These are phyloP conservation scores for Stagonosporopsis chrysanthemi DNA, from an alignment of 2,329 filamentous ascomycete species.

Conservation along the genomic window DNA sequence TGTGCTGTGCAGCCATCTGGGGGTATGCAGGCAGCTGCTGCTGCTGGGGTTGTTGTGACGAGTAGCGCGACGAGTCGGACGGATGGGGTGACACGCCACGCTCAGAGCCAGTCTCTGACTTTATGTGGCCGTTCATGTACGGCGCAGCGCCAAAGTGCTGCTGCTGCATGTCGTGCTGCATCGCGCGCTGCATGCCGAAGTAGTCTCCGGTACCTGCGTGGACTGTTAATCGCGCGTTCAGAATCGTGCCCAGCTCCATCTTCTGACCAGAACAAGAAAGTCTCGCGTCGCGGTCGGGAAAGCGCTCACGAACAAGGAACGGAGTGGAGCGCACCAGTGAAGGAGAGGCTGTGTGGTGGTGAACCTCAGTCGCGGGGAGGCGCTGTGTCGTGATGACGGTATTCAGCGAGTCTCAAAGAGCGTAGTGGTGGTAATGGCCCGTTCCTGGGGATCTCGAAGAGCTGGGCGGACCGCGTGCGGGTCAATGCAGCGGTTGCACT, in stretches of 20 bases:
- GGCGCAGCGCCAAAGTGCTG: conserved; percentile 58
- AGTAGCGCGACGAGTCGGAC: conserved; percentile 65
- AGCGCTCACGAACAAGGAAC: conserved; percentile 35
- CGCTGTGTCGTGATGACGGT: conserved; percentile 34
- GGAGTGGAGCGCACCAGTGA: conserved; percentile 46
- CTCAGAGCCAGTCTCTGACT: conserved; percentile 66
- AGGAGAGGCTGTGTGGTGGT: conserved; percentile 32
- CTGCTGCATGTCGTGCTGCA: conserved; percentile 52
- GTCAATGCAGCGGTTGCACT: conserved; percentile 51
- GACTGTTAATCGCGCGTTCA: conserved; percentile 53
- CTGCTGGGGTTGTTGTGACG: conserved; percentile 63
- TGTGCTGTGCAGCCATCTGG: conserved; percentile 58
- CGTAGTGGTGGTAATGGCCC: conserved; percentile 39
- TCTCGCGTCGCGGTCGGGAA: conserved; percentile 30
- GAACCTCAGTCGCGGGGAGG: conserved; percentile 35
- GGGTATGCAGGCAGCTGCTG: conserved; percentile 58
- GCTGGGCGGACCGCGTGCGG: conserved; percentile 47
- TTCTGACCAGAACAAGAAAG: conserved; percentile 19
- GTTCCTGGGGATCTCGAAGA: conserved; percentile 37
- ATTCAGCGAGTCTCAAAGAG: conserved; percentile 29
- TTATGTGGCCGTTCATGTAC: conserved; percentile 59
- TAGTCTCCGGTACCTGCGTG: conserved; percentile 46
- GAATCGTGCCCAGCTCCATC: conserved; percentile 53
- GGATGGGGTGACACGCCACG: conserved; percentile 64
- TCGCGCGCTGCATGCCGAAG: conserved; percentile 53